Evolutionary conservation across 306 rosid genomes (phyloP).

Genomic region (Malus sieversii): DNA sequence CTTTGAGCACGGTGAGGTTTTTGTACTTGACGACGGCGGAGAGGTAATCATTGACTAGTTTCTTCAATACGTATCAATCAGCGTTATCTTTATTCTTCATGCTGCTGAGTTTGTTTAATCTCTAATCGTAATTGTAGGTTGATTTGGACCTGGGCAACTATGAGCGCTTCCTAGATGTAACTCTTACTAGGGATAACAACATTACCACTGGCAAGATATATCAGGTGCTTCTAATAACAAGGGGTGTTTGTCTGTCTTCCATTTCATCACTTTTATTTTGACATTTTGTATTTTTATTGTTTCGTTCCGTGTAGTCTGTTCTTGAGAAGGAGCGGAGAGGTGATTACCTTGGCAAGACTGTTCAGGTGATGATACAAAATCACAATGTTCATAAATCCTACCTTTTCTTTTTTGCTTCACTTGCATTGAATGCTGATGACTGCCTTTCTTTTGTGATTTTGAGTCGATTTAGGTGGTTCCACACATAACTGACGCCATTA

Average conservation of each 20-base stretch:
- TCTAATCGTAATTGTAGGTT: conserved; percentile 40
- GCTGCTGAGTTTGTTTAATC: background rate
- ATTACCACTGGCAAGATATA: conserved; percentile 94
- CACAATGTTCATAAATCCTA: conserved; percentile 2
- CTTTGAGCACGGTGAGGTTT: conserved; percentile 98
- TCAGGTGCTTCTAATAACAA: conserved; percentile 43
- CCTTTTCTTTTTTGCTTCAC: background rate
- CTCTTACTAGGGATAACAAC: conserved; percentile 83
- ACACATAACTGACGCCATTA: conserved; percentile 92
- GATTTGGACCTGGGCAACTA: conserved; percentile 98
- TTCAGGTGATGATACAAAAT: conserved; percentile 56
- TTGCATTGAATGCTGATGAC: conserved; percentile 1
- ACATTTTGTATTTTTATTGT: background rate
- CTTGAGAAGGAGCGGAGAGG: conserved; percentile 93
- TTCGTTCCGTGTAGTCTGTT: conserved; percentile 49
- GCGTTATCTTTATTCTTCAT: background rate
- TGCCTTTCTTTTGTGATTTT: conserved; percentile 11
- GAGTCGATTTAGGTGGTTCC: conserved; percentile 76
- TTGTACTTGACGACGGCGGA: conserved; percentile 98
- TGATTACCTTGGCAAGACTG: conserved; percentile 95
- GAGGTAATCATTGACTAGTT: conserved; percentile 40
- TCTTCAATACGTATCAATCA: background rate
- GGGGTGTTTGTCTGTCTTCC: background rate
- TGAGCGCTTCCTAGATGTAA: conserved; percentile 88
- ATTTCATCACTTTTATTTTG: background rate